Base-by-base conservation (phyloP, 805 yeast genomes). In the Isabelozyma pseudorhagii region DNA sequence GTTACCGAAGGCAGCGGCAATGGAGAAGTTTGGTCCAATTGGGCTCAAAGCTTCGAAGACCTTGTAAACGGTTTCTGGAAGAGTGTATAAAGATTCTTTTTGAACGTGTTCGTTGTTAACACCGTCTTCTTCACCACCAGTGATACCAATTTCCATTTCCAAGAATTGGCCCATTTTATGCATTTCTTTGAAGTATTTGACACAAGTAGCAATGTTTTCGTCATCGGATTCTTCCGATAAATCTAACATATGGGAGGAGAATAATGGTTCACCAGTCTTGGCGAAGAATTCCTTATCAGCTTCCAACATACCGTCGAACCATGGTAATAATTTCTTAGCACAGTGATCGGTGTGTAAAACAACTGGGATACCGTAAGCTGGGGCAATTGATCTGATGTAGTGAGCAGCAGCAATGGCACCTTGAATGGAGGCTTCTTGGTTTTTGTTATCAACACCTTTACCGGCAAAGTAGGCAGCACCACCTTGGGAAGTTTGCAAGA, bases 71-170 rank as follows among this genome's bases (percentile, higher is more conserved):
- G 97, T 93, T 79, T 89, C 97, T 65, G 99, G 90, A 64, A 85
- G 83, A 63, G 99, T 94, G 88, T 93, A 94, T 66, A 94, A 80
- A 57, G 87, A 72, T 56, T 88, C 91, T 78, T 87, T 87, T 69
- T 83, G 83, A 60, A 89, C 97, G 73, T 84, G 81, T 77, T 93
- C 96, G 84, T 94, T 94, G 87, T 94, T 94, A 68, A 94, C 99
- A 85, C 99, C 99, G 72, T 94, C 99, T 80, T 94, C 99, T 82
- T 94, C 99, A 86, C 99, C 99, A 80, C 99, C 99, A 73, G 99
- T 94, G 85, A 94, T 94, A 85, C 99, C 99, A 72, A 94, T 94
- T 83, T 94, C 99, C 99, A 94, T 94, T 84, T 94, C 99, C 72
- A 94, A 84, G 94, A 94, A 94, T 81, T 93, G 98, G 79, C 83